Percentiles rank a stretch among this genome's conserved stretches.
Evolutionary conservation across 345 rosid genomes (phyloP).

Genomic region (Brassica napus): Da-Ae NC_063439.1:4000501-4001000

Average conservation of each 20-base stretch:
- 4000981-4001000: conserved; percentile 69
- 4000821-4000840: conserved; percentile 73
- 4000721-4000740: conserved; percentile 58
- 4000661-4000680: background rate
- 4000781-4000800: conserved; percentile 63
- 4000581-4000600: conserved; percentile 49
- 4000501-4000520: conserved; percentile 71
- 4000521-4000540: conserved; percentile 55
- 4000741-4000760: conserved; percentile 78
- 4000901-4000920: conserved; percentile 70
- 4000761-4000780: conserved; percentile 64
- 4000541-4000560: conserved; percentile 44
- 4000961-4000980: conserved; percentile 58
- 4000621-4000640: conserved; percentile 52
- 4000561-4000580: conserved; percentile 39
- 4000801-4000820: conserved; percentile 57
- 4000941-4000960: conserved; percentile 60
- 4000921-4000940: conserved; percentile 62
- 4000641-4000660: background rate
- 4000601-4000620: conserved; percentile 37
- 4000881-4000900: conserved; percentile 80
- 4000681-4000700: background rate
- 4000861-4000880: conserved; percentile 60
- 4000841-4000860: conserved; percentile 67
- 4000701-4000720: background rate